A percentile compares a stretch with the other conserved stretches of the same genome.
phyloP scores from a whole-genome alignment of 352 stramenopile species.

The Phytopythium cucurbitacearum region DNA sequence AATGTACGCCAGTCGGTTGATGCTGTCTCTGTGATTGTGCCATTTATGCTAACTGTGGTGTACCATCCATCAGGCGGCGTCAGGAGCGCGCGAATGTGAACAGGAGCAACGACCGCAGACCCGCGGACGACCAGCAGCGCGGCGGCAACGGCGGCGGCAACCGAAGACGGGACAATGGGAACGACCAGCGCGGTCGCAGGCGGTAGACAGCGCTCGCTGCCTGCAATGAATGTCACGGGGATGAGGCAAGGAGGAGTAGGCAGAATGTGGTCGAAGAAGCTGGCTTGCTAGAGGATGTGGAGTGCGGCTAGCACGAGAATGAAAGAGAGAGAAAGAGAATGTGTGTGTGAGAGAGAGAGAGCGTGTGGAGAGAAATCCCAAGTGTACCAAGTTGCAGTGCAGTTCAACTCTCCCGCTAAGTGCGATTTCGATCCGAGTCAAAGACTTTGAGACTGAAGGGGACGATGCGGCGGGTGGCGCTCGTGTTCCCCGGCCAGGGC shows the following conservation, averaged over 20 bases:
- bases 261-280: no score
- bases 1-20: conserved; percentile 27
- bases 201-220: no score
- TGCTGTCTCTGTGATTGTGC: neutral
- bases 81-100: neutral
- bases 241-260: no score
- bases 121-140: conserved; percentile 14
- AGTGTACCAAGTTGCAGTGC: no score
- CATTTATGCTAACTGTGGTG: neutral
- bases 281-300: no score
- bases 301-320: no score
- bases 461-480: conserved; percentile 36
- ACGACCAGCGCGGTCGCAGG: conserved; percentile 9
- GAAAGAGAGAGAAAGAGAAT: neutral
- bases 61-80: neutral
- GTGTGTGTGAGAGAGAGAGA: neutral
- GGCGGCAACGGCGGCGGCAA: conserved; percentile 14
- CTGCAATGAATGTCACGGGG: no score
- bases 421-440: neutral
- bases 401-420: no score
- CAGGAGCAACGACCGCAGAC: no score
- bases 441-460: no score
- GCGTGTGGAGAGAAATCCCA: conserved; percentile 1
- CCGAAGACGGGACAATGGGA: conserved; percentile 12
- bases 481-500: conserved; percentile 85